Evolutionary conservation across 345 rosid species (phyloP).

Genomic region (Eucalyptus dawsonii): DNA sequence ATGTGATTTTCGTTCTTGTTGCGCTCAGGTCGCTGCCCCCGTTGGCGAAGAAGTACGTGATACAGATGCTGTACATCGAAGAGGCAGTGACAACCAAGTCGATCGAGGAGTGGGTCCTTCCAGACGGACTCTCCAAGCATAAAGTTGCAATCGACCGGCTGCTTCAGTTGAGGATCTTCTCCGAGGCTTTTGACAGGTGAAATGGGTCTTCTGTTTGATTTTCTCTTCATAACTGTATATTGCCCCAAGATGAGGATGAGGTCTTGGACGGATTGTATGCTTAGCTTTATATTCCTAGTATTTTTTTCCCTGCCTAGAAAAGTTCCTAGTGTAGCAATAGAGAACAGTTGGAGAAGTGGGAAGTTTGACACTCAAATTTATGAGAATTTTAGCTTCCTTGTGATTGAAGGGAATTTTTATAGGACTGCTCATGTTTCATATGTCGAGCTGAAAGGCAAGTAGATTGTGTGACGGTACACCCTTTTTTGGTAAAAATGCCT

Average conservation of each 20-base stretch:
- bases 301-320: not conserved
- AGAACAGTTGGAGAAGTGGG: not conserved
- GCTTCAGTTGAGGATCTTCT: slow-evolving; percentile 59
- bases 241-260: not conserved
- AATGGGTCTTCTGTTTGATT: not conserved
- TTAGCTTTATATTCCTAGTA: not conserved
- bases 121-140: slow-evolving; percentile 73
- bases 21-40: slow-evolving; percentile 76
- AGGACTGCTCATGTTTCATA: not conserved
- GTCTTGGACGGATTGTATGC: not conserved
- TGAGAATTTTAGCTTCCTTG: not conserved
- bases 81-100: slow-evolving; percentile 35
- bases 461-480: not conserved
- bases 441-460: not conserved
- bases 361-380: not conserved
- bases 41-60: slow-evolving; percentile 82
- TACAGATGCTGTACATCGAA: slow-evolving; percentile 55
- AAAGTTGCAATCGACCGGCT: slow-evolving; percentile 68
- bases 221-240: not conserved
- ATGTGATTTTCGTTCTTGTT: not conserved
- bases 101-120: slow-evolving; percentile 73
- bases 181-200: slow-evolving; percentile 42
- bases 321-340: not conserved
- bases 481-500: not conserved
- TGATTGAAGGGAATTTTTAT: not conserved